phyloP scores from a whole-genome alignment of 1,139 yeast genomes.

The Debaryomyces fabryi region DNA sequence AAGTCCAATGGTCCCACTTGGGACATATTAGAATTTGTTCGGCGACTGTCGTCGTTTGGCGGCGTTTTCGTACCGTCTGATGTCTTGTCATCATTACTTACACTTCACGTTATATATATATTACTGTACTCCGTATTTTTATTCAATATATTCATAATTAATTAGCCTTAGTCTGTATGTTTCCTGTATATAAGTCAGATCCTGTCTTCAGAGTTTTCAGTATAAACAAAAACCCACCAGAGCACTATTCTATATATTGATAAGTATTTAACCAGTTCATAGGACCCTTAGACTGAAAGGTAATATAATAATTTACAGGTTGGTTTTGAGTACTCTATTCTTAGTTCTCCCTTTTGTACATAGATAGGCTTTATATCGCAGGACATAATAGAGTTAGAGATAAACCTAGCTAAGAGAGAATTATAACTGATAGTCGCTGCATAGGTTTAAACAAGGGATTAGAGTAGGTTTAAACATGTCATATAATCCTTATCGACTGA shows the following conservation, averaged over 20 bases:
- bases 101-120: constrained; percentile 1
- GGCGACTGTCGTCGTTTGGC: neutral
- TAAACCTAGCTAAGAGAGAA: neutral
- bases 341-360: neutral
- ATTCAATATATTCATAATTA: neutral
- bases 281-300: neutral
- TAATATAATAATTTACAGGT: neutral
- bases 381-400: constrained; percentile 5
- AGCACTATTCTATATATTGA: neutral
- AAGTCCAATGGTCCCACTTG: neutral
- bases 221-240: constrained; percentile 1
- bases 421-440: neutral
- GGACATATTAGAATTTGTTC: neutral
- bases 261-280: neutral
- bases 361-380: constrained; percentile 1
- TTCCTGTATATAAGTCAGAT: neutral
- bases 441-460: neutral
- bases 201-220: constrained; percentile 2
- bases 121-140: neutral
- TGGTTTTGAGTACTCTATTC: neutral
- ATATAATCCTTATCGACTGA: constrained; percentile 17
- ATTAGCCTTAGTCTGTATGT: neutral
- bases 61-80: neutral
- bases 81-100: neutral
- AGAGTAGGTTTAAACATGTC: constrained; percentile 13